Evolutionary conservation across 805 yeast genomes (phyloP).

Genomic region (Spathaspora girioi): DNA sequence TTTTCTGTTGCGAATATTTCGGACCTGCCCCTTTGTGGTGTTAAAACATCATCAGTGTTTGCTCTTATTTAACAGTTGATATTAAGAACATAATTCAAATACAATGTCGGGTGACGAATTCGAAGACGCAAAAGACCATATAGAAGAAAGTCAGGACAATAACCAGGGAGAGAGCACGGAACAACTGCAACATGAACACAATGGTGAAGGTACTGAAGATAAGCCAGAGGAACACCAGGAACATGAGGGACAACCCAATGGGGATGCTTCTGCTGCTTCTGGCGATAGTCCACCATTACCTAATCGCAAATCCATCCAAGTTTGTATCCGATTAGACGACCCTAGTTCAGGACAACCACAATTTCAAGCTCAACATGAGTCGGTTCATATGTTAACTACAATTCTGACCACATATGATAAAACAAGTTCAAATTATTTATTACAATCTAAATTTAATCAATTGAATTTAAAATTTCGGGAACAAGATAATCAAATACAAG

Average conservation of each 20-base stretch:
- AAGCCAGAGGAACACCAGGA: slow-evolving; percentile 1
- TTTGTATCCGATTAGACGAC: slow-evolving; percentile 18
- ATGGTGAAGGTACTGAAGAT: too few species aligned
- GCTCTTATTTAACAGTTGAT: neutral
- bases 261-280: neutral
- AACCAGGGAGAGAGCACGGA: slow-evolving; percentile 1
- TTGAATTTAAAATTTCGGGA: slow-evolving; percentile 49
- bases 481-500: slow-evolving; percentile 50
- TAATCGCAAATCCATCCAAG: slow-evolving; percentile 24
- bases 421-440: slow-evolving; percentile 42
- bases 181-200: too few species aligned
- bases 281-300: slow-evolving; percentile 26
- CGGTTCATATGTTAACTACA: slow-evolving; percentile 10
- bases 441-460: slow-evolving; percentile 57
- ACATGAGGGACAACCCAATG: neutral
- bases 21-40: neutral
- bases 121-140: slow-evolving; percentile 18
- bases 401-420: slow-evolving; percentile 18
- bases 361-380: neutral
- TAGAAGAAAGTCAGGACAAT: slow-evolving; percentile 8
- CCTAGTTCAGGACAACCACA: slow-evolving; percentile 13
- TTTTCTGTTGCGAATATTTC: neutral
- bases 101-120: slow-evolving; percentile 17
- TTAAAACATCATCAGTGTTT: neutral
- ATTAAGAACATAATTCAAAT: neutral